Conservation (phyloP, 202 grass and related monocot genomes). For the Elaeis oleifera region DNA sequence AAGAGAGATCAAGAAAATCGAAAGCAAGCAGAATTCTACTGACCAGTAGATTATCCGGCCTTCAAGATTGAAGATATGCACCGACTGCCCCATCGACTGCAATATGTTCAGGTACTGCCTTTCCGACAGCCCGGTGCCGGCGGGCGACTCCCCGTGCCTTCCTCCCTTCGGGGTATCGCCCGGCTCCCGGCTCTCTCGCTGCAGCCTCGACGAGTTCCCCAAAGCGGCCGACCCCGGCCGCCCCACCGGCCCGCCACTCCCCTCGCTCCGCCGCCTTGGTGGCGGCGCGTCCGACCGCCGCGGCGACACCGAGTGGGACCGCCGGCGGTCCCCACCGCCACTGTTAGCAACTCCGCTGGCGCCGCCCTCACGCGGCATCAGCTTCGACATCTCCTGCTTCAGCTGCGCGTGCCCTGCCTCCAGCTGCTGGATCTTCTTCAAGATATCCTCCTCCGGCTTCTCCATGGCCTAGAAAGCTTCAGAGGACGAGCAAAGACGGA, state of each 20-base stretch:
- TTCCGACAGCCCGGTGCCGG: slow-evolving; percentile 42
- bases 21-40: slow-evolving; percentile 10
- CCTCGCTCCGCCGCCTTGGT: slow-evolving; percentile 15
- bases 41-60: slow-evolving; percentile 92
- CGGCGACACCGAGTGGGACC: slow-evolving; percentile 82
- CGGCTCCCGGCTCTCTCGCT: slow-evolving; percentile 35
- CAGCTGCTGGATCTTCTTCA: slow-evolving; percentile 82
- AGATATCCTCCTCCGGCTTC: slow-evolving; percentile 41
- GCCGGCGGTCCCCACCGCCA: slow-evolving; percentile 21
- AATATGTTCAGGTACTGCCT: slow-evolving; percentile 60
- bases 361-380: slow-evolving; percentile 19
- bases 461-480: slow-evolving; percentile 37
- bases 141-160: not conserved
- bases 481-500: not conserved
- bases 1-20: not conserved
- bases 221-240: slow-evolving; percentile 36
- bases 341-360: not conserved
- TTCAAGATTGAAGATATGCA: slow-evolving; percentile 86
- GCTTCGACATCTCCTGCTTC: slow-evolving; percentile 78
- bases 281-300: slow-evolving; percentile 15
- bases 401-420: slow-evolving; percentile 61
- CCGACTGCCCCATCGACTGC: slow-evolving; percentile 74
- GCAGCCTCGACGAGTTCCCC: slow-evolving; percentile 43
- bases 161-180: slow-evolving; percentile 1
- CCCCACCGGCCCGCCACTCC: too few species aligned